Conservation (phyloP, 1,284 basidiomycete genomes). For the Tylopilus sp. region DNA sequence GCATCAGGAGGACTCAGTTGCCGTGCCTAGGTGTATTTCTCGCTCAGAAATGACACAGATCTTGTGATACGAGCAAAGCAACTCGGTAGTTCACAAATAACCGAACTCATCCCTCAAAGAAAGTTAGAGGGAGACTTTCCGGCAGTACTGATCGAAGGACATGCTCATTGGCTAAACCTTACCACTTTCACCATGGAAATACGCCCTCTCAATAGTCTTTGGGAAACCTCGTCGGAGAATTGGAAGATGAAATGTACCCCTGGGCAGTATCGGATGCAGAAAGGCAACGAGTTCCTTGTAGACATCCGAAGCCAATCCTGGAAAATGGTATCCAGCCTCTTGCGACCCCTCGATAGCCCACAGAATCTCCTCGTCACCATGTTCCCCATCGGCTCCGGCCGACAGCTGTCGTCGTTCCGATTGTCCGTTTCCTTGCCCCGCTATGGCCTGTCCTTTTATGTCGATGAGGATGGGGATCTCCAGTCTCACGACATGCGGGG, state of each 20-base stretch:
- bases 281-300: conserved; percentile 21
- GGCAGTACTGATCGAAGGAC: conserved; percentile 28
- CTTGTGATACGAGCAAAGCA: conserved; percentile 33
- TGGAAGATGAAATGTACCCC: conserved; percentile 16
- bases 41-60: conserved; percentile 15
- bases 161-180: conserved; percentile 41
- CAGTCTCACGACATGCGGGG: conserved; percentile 26
- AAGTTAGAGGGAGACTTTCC: conserved; percentile 39
- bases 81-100: conserved; percentile 6
- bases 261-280: conserved; percentile 13
- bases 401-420: conserved; percentile 2
- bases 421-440: conserved; percentile 40
- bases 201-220: conserved; percentile 30
- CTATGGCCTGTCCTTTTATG: conserved; percentile 35
- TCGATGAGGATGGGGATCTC: conserved; percentile 27
- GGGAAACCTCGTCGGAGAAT: conserved; percentile 22
- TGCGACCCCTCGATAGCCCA: conserved; percentile 33
- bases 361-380: conserved; percentile 28
- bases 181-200: conserved; percentile 34
- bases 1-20: neutral
- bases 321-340: conserved; percentile 27
- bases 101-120: conserved; percentile 37
- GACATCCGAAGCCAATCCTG: conserved; percentile 36
- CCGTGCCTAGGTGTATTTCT: conserved; percentile 31
- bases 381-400: conserved; percentile 2